Evolutionary conservation across 495 filamentous ascomycete genomes (phyloP).

Genomic region (Parathielavia hyrcaniae): DNA sequence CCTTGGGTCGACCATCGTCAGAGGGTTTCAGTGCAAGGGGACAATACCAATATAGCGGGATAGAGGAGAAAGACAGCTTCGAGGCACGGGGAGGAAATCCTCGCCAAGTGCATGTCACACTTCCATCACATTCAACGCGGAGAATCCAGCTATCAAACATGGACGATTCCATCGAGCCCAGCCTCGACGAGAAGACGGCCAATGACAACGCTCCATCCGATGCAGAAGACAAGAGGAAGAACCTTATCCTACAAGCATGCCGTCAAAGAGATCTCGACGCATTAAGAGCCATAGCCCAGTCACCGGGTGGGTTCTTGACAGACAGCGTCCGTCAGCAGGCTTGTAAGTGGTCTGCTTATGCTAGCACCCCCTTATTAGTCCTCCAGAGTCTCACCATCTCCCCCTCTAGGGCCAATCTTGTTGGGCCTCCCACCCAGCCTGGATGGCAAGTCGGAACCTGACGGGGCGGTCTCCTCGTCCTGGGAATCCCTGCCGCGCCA

Average conservation of each 20-base stretch:
- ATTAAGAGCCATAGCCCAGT: slow-evolving; percentile 61
- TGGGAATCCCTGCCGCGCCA: slow-evolving; percentile 60
- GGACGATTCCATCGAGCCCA: slow-evolving; percentile 15
- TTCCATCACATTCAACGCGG: too few species aligned
- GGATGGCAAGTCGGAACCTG: slow-evolving; percentile 11
- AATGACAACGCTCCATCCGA: background rate
- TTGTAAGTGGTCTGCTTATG: slow-evolving; percentile 56
- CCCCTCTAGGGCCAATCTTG: slow-evolving; percentile 65
- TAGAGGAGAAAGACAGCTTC: too few species aligned
- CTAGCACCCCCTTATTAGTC: background rate
- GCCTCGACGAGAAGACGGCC: slow-evolving; percentile 19
- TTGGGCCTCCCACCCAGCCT: slow-evolving; percentile 47
- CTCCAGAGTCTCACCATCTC: background rate
- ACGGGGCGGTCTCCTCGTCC: slow-evolving; percentile 23
- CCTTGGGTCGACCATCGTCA: too few species aligned
- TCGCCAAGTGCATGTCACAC: too few species aligned
- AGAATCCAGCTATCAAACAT: background rate
- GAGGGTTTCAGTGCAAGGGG: too few species aligned
- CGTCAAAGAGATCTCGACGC: slow-evolving; percentile 53
- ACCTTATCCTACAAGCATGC: slow-evolving; percentile 61
- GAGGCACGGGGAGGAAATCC: too few species aligned
- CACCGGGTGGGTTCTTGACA: slow-evolving; percentile 66
- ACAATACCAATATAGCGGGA: too few species aligned
- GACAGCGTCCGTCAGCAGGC: slow-evolving; percentile 75
- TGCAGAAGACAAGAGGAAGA: slow-evolving; percentile 19